phyloP scores from a whole-genome alignment of 805 yeast species.

The Suhomyces sp. region DNA sequence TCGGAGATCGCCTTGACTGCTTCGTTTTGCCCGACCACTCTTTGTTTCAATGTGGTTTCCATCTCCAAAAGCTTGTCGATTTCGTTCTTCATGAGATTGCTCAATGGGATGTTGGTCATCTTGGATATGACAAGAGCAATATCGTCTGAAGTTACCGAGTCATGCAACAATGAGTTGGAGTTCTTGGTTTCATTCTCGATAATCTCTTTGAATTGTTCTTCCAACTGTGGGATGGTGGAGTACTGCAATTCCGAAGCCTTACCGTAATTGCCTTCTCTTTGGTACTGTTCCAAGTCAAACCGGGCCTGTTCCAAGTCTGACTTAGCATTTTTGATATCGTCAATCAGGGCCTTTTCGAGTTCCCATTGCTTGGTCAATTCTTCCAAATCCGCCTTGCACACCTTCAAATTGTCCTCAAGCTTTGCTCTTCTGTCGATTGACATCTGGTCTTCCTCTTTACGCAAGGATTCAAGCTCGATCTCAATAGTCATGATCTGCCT shows the following conservation, averaged over 20 bases:
- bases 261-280: conserved; percentile 82
- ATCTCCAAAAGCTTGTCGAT: conserved; percentile 84
- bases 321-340: conserved; percentile 74
- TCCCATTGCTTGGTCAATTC: conserved; percentile 87
- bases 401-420: conserved; percentile 62
- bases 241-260: conserved; percentile 88
- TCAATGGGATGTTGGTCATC: conserved; percentile 95
- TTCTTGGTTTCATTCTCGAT: conserved; percentile 34
- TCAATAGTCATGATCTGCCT: conserved; percentile 89
- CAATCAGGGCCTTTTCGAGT: conserved; percentile 71
- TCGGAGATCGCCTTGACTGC: conserved; percentile 88
- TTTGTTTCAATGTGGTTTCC: conserved; percentile 73
- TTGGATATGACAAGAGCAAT: conserved; percentile 88
- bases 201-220: conserved; percentile 51
- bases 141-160: conserved; percentile 90
- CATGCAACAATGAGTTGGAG: conserved; percentile 59
- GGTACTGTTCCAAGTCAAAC: conserved; percentile 76
- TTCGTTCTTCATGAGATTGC: conserved; percentile 88
- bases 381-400: conserved; percentile 61
- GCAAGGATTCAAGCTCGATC: conserved; percentile 89
- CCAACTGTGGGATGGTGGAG: conserved; percentile 78
- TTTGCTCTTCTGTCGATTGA: conserved; percentile 76
- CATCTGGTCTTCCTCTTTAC: conserved; percentile 86
- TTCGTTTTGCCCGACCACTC: conserved; percentile 94
- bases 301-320: conserved; percentile 80